Conservation (phyloP, 371 early-diverging fungal genomes). For the Parasitella parasitica region DNA sequence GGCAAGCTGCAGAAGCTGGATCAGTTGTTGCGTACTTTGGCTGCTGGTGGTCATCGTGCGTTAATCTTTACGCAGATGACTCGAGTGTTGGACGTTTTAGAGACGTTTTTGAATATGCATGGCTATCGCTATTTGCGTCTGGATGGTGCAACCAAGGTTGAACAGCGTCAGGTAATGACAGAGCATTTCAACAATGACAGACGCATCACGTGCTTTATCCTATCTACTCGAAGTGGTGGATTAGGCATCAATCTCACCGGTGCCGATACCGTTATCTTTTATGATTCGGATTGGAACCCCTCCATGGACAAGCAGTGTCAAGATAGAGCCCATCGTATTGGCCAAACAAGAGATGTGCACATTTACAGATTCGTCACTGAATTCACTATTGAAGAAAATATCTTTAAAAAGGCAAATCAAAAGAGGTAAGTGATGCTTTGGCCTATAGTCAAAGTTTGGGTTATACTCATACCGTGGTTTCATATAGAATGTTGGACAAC, state of each 20-base stretch:
- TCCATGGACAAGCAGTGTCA: slow-evolving; percentile 71
- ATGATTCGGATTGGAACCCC: slow-evolving; percentile 97
- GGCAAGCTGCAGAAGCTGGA: slow-evolving; percentile 88
- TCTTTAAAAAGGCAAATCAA: slow-evolving; percentile 80
- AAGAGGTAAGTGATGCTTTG: slow-evolving; percentile 57
- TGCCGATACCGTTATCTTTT: slow-evolving; percentile 95
- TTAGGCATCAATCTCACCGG: slow-evolving; percentile 97
- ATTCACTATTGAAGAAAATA: slow-evolving; percentile 89
- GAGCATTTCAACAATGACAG: slow-evolving; percentile 87
- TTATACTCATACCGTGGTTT: not conserved
- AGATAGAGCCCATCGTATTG: slow-evolving; percentile 94
- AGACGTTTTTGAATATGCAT: slow-evolving; percentile 90
- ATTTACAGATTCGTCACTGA: slow-evolving; percentile 90
- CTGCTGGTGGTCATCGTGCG: slow-evolving; percentile 80
- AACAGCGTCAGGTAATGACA: slow-evolving; percentile 81
- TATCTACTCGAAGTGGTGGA: slow-evolving; percentile 94
- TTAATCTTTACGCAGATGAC: slow-evolving; percentile 99
- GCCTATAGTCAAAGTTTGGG: not conserved
- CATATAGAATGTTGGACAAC: slow-evolving; percentile 77
- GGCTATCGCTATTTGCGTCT: slow-evolving; percentile 85
- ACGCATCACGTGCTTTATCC: slow-evolving; percentile 83
- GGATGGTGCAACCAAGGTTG: slow-evolving; percentile 86
- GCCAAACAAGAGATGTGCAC: slow-evolving; percentile 90
- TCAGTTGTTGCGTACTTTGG: slow-evolving; percentile 71
- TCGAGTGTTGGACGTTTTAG: slow-evolving; percentile 92